Conservation (phyloP, 352 stramenopile species). For the Pythium volutum region DNA sequence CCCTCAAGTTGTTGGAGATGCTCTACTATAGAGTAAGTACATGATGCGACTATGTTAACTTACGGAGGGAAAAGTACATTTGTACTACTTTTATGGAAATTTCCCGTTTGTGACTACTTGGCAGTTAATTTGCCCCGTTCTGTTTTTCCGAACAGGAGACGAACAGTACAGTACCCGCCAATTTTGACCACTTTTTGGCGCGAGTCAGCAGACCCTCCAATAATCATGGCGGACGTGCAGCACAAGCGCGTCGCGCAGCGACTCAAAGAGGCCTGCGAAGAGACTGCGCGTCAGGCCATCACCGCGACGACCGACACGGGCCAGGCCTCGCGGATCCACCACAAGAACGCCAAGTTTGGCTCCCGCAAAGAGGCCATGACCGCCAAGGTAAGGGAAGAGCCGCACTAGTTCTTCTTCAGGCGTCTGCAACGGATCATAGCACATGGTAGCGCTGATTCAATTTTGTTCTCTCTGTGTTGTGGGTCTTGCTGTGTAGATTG, state of each 20-base stretch:
- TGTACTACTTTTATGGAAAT: no score
- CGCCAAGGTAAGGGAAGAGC: slow-evolving; percentile 67
- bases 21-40: no score
- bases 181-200: neutral
- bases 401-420: no score
- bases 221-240: slow-evolving; percentile 55
- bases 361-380: slow-evolving; percentile 80
- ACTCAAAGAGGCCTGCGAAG: slow-evolving; percentile 79
- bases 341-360: slow-evolving; percentile 84
- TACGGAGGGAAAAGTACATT: no score
- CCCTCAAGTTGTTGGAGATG: no score
- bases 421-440: no score
- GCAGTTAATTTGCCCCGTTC: no score
- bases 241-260: slow-evolving; percentile 64
- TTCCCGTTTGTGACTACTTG: slow-evolving; percentile 7
- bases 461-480: no score
- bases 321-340: slow-evolving; percentile 70
- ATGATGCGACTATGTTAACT: no score
- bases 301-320: slow-evolving; percentile 63
- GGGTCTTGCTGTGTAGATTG: slow-evolving; percentile 50
- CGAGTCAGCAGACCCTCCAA: neutral
- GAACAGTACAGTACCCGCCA: neutral
- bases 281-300: slow-evolving; percentile 79
- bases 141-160: no score
- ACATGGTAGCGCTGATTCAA: no score